A percentile compares a stretch with the other conserved stretches of the same genome.
Conservation (phyloP, 208 protist species). For the Trypanosoma brucei region DNA sequence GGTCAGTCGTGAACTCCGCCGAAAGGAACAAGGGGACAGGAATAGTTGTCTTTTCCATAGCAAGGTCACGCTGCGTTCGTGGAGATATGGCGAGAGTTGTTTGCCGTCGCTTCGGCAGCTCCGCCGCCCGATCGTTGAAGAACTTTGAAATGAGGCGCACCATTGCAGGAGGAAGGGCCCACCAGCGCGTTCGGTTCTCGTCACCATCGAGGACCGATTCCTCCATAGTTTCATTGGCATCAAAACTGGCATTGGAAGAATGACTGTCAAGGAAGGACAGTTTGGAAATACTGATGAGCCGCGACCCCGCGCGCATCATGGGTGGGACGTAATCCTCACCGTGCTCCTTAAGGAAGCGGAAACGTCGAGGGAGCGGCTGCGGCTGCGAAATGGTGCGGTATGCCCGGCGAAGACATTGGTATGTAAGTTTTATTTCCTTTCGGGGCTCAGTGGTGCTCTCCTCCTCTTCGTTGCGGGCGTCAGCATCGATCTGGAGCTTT, state of each 20-base stretch:
- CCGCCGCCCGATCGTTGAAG: conserved; percentile 52
- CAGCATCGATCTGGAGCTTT: conserved; percentile 31
- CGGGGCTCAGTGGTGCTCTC: background rate
- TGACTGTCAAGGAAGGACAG: conserved; percentile 36
- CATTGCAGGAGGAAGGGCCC: conserved; percentile 44
- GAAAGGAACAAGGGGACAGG: conserved; percentile 50
- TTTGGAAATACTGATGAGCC: conserved; percentile 54
- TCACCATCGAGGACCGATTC: conserved; percentile 29
- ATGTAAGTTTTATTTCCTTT: conserved; percentile 21
- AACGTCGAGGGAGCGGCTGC: conserved; percentile 26
- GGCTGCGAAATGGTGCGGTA: conserved; percentile 28
- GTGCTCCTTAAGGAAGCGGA: conserved; percentile 55
- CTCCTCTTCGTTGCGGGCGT: conserved; percentile 10
- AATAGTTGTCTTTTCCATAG: conserved; percentile 56
- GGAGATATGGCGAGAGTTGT: conserved; percentile 46
- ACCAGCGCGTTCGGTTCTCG: conserved; percentile 35
- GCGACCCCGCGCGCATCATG: conserved; percentile 62
- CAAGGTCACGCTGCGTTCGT: conserved; percentile 51
- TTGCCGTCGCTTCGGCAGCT: conserved; percentile 56
- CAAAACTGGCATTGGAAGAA: conserved; percentile 9
- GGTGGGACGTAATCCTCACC: conserved; percentile 68
- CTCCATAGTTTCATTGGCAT: background rate
- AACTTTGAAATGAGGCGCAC: conserved; percentile 55
- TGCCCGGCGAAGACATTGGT: conserved; percentile 39
- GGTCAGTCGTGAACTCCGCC: conserved; percentile 44